Base-by-base conservation (phyloP, 805 yeast genomes). In the Wickerhamomyces silvicola region DNA sequence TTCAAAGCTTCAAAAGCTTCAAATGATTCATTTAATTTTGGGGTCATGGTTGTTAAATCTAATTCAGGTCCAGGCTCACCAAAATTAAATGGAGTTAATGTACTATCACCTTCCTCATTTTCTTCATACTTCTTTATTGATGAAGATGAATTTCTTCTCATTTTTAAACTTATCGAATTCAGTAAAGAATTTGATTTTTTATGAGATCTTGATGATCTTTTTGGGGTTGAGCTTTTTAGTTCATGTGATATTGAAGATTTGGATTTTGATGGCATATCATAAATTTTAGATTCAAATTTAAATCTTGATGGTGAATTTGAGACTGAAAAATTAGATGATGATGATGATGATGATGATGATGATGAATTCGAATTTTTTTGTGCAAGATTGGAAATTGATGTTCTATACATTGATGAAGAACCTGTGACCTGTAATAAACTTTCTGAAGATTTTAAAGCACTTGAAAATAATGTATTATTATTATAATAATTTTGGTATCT, bases 401-500 rank as follows among this genome's bases (percentile, higher is more conserved):
- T 38, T 25, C 41, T 47, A 20, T 43, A 41, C n/a, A 24, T 31
- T 4, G 39, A 30, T 14, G 41, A 23, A 26, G 16, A 4, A 10
- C 33, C 30, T 6, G 36, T 37, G 16, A 35, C 35, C 18, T 43
- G 46, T 2, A 42, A 32, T 13, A 51, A 32, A 19, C 57, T 56
- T 31, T 62, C 67, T 1, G 60, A 47, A 1, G 66, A 60, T 33
- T 64, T 65, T 37, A 70, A 46, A 1, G 73, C 72, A 46, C 57
- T 63, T 2, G 68, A 59, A n/a, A 68, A 52, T 24, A 62, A 54
- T 30, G 52, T 53, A 7, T 68, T 62, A 40, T 64, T 68, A 38
- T 67, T 69, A 38, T 70, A 68, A 45, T 67, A 66, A 10, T 60
- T 58, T 45, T 70, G 72, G 39, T 68, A 70, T 30, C 74, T 52